Percentiles rank a stretch among this genome's conserved stretches.
Evolutionary conservation across 805 yeast genomes (phyloP).

Genomic region (Wickerhamomyces subpelliculosus): DNA sequence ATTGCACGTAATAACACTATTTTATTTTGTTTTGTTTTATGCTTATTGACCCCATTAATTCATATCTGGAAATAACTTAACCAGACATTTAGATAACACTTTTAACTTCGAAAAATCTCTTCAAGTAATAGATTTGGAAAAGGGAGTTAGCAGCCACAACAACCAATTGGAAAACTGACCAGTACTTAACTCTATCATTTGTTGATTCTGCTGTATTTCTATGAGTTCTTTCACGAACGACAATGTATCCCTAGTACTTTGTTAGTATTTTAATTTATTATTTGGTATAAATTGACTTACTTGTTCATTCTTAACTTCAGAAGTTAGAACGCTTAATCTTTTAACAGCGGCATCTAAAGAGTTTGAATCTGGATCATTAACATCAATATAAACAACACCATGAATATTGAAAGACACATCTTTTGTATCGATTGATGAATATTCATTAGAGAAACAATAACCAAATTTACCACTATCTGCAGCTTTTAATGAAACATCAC

Average conservation of each 20-base stretch:
- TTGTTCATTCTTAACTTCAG: constrained; percentile 86
- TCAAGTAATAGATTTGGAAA: constrained; percentile 90
- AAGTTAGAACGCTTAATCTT: constrained; percentile 65
- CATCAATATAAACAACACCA: constrained; percentile 83
- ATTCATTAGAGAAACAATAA: constrained; percentile 91
- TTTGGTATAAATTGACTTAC: background rate
- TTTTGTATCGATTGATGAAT: constrained; percentile 60
- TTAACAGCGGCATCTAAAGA: constrained; percentile 80
- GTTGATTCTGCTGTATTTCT: constrained; percentile 98
- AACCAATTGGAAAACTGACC: constrained; percentile 87
- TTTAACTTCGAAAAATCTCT: constrained; percentile 92
- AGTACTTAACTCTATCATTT: constrained; percentile 93
- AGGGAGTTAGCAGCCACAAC: constrained; percentile 83
- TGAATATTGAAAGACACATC: constrained; percentile 95
- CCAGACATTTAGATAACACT: constrained; percentile 55
- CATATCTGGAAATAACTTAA: background rate
- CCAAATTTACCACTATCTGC: constrained; percentile 64
- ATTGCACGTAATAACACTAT: too few relatives aligned
- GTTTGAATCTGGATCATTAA: constrained; percentile 67
- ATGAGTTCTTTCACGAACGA: constrained; percentile 93
- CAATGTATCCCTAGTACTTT: constrained; percentile 53
- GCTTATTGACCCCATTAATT: background rate
- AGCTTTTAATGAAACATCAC: constrained; percentile 67
- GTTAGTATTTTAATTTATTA: background rate
- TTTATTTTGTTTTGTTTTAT: background rate